A percentile compares a stretch with the other conserved stretches of the same genome.
Evolutionary conservation across 75 land plant genomes (phyloP).

Genomic region (Sequoiadendron giganteum): DNA sequence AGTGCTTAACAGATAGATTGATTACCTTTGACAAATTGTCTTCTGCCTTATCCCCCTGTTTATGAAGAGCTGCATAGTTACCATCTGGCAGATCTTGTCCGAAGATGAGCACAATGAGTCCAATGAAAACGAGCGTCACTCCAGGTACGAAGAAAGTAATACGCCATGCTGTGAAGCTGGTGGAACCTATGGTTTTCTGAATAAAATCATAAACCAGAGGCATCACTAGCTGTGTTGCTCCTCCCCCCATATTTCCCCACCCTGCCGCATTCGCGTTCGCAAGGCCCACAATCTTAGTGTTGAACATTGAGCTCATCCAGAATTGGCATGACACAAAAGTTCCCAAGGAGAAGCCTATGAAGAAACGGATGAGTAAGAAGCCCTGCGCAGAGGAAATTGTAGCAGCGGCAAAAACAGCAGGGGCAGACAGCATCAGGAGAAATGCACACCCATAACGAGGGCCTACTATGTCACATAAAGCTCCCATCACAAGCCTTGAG

Average conservation of each 20-base stretch:
- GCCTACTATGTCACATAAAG: constrained; percentile 81
- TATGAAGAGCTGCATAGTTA: constrained; percentile 57
- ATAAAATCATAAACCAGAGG: constrained; percentile 69
- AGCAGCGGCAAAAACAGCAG: constrained; percentile 80
- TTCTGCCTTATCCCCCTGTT: constrained; percentile 51
- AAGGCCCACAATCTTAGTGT: constrained; percentile 65
- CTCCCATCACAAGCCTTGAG: constrained; percentile 80
- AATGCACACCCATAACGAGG: constrained; percentile 81
- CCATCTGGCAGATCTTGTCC: constrained; percentile 88
- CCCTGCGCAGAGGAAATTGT: constrained; percentile 44
- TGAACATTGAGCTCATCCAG: constrained; percentile 97
- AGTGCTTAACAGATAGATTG: not conserved
- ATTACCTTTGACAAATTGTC: constrained; percentile 65
- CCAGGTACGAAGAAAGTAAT: constrained; percentile 80
- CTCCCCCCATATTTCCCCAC: constrained; percentile 95
- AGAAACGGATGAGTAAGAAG: constrained; percentile 66
- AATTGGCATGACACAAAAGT: constrained; percentile 93
- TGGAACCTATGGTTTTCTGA: constrained; percentile 23
- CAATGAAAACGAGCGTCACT: constrained; percentile 54
- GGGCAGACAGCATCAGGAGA: constrained; percentile 71
- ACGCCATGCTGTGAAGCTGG: constrained; percentile 66
- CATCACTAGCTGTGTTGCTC: constrained; percentile 87
- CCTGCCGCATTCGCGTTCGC: constrained; percentile 82
- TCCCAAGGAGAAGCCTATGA: constrained; percentile 87
- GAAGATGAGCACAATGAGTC: constrained; percentile 52